Evolutionary conservation across 495 filamentous ascomycete genomes (phyloP).

Genomic region (Penicillium cataractarum): DNA sequence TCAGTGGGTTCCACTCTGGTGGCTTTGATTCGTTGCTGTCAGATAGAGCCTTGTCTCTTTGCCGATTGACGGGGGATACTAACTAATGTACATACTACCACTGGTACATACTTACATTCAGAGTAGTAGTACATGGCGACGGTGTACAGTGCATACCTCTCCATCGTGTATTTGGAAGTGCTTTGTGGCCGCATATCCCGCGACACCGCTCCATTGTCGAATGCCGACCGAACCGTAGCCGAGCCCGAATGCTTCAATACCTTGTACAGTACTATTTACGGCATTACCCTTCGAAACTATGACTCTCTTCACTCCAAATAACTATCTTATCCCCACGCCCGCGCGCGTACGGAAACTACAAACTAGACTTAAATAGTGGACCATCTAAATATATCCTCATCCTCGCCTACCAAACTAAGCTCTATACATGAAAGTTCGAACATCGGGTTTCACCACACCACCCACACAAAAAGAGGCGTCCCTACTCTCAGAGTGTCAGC

Average conservation of each 20-base stretch:
- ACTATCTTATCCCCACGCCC: not conserved
- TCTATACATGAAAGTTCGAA: not conserved
- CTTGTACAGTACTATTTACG: too few relatives aligned
- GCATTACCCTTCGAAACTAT: too few relatives aligned
- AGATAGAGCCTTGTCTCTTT: slow-evolving; percentile 2
- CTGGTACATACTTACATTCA: too few relatives aligned
- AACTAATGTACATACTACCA: too few relatives aligned
- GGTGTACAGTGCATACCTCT: too few relatives aligned
- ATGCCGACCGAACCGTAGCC: not conserved
- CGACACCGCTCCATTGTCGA: slow-evolving; percentile 11
- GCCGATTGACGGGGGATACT: not conserved
- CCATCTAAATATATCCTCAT: not conserved
- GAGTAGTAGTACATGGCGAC: not conserved
- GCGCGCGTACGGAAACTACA: not conserved
- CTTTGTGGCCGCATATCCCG: not conserved
- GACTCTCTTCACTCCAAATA: too few relatives aligned
- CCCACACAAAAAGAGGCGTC: not conserved
- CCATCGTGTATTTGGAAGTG: not conserved
- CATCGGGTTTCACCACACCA: not conserved
- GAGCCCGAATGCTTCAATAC: not conserved
- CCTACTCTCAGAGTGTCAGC: not conserved
- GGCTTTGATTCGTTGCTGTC: not conserved
- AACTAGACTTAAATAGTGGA: not conserved
- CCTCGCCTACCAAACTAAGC: not conserved
- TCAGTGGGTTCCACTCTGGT: not conserved